phyloP scores from a whole-genome alignment of 306 rosid species.

The Gleditsia sinensis region DNA sequence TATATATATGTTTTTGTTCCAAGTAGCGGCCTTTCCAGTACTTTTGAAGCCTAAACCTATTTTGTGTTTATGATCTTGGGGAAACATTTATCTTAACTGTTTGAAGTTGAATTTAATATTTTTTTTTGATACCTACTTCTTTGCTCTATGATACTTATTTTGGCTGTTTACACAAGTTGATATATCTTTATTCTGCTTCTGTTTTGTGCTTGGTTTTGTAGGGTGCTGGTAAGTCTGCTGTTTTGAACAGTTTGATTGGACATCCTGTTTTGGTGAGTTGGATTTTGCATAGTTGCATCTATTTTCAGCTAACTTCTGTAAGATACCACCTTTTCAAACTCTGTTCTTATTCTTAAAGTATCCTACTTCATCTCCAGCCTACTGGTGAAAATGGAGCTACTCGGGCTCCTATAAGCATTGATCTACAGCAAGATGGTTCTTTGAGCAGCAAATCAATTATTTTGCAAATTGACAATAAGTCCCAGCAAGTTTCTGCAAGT shows the following conservation, averaged over 20 bases:
- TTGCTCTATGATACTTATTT: constrained; percentile 15
- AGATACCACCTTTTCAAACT: background rate
- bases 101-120: background rate
- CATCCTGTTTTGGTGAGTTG: constrained; percentile 91
- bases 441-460: constrained; percentile 94
- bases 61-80: background rate
- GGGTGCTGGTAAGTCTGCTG: constrained; percentile 99
- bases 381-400: constrained; percentile 99
- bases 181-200: background rate
- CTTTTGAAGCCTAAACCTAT: background rate
- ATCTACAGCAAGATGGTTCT: constrained; percentile 81
- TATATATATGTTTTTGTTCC: background rate
- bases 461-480: constrained; percentile 90
- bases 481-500: constrained; percentile 98
- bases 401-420: constrained; percentile 90
- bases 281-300: constrained; percentile 16
- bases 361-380: constrained; percentile 59
- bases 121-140: background rate
- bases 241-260: constrained; percentile 90
- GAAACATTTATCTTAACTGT: background rate
- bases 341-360: constrained; percentile 6
- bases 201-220: constrained; percentile 34
- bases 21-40: background rate
- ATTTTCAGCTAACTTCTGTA: background rate
- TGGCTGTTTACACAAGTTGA: background rate